Evolutionary conservation across 345 rosid genomes (phyloP).

Genomic region (Gynandropsis gynandra): DNA sequence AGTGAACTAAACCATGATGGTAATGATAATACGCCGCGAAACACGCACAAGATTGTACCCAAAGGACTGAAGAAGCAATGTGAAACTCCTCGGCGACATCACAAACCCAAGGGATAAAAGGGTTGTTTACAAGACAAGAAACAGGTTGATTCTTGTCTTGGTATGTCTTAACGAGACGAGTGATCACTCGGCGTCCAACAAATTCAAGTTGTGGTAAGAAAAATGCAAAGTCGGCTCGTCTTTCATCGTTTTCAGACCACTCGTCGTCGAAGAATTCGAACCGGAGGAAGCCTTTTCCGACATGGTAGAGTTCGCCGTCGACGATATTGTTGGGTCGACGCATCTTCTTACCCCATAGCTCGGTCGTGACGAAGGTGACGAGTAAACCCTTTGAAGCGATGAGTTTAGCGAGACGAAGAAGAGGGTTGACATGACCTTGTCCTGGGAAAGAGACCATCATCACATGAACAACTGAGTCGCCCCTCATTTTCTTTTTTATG

Average conservation of each 20-base stretch:
- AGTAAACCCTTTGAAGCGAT: slow-evolving; percentile 63
- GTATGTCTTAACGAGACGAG: slow-evolving; percentile 35
- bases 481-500: background rate
- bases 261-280: slow-evolving; percentile 74
- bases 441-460: slow-evolving; percentile 65
- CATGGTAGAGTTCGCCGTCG: slow-evolving; percentile 34
- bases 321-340: slow-evolving; percentile 41
- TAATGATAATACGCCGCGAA: slow-evolving; percentile 57
- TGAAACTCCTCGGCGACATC: slow-evolving; percentile 58
- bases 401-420: slow-evolving; percentile 56
- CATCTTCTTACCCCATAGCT: slow-evolving; percentile 44
- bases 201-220: slow-evolving; percentile 44
- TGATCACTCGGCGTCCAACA: slow-evolving; percentile 36
- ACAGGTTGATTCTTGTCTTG: slow-evolving; percentile 44
- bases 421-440: slow-evolving; percentile 78
- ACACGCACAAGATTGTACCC: slow-evolving; percentile 85
- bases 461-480: slow-evolving; percentile 40
- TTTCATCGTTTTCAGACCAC: slow-evolving; percentile 38
- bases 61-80: slow-evolving; percentile 67
- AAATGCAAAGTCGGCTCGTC: slow-evolving; percentile 31
- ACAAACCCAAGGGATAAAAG: slow-evolving; percentile 70
- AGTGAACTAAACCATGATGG: slow-evolving; percentile 36
- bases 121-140: slow-evolving; percentile 60
- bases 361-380: slow-evolving; percentile 54
- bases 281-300: slow-evolving; percentile 52